Base-by-base conservation (phyloP, 2,329 filamentous ascomycete genomes). In the Alternaria metachromatica region DNA sequence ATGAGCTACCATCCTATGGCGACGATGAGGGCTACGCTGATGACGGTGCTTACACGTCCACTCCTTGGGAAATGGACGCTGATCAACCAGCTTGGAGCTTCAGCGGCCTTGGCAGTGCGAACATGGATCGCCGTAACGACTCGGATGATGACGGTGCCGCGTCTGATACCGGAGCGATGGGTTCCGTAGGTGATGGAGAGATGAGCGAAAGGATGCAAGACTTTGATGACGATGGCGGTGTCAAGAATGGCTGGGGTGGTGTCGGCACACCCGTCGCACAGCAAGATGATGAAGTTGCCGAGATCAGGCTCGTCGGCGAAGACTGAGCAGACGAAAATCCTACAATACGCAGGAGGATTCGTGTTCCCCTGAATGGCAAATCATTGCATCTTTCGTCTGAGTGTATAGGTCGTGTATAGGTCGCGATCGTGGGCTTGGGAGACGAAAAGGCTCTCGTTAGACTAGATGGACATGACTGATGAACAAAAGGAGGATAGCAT, bases 51-150 rank as follows among this genome's bases (percentile, higher is more conserved):
- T 60, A 63, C 50, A 45, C 18, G 15, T 53, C 26, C 25, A 58
- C 65, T 26, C 50, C 57, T 12, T 56, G 61, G 61, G 57, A 65
- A 6, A 18, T 23, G n/a, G 59, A 70, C 1, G 37, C 20, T n/a
- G 61, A 63, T n/a, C 33, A 63, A 3, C 63, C 73, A 3, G 53
- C 56, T 4, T 78, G 75, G 75, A 73, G 66, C 41, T 76, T 78
- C 25, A 65, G 65, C 12, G 28, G 30, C 26, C 12, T 71, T 15
- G 54, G 51, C 7, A 15, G 28, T 41, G 55, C 11, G 55, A 62
- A 8, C 59, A 30, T 20, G 58, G 63, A 10, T 66, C 62, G 56
- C 49, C 55, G 72, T 23, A 55, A 55, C 21, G 61, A 59, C 12
- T 65, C 60, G 3, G 63, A 65, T 41, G 60, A 57, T 28, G 60